These are phyloP conservation scores for Pisolithus sp. DNA, from an alignment of 768 basidiomycete genomes.

Conservation along the genomic window DNA sequence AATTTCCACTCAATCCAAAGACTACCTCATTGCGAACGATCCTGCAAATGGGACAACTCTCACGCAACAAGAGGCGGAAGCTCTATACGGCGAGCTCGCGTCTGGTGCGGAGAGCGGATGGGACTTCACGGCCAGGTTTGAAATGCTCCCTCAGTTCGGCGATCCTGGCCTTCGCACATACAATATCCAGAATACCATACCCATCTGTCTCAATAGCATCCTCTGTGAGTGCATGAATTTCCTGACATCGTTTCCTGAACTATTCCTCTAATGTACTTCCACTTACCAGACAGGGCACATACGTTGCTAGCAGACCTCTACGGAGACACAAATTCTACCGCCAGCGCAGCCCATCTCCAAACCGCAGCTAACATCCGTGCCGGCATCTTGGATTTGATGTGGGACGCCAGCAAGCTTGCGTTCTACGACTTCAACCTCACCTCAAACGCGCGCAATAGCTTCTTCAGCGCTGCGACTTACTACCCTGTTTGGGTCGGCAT, in stretches of 20 bases:
- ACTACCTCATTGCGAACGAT: conserved; percentile 75
- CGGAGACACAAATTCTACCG: conserved; percentile 35
- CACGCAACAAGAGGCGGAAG: conserved; percentile 51
- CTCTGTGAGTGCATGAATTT: conserved; percentile 49
- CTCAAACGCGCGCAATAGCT: conserved; percentile 51
- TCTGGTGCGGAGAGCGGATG: conserved; percentile 77
- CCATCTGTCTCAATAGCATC: conserved; percentile 79
- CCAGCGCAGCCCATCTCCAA: conserved; percentile 43
- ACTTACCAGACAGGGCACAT: conserved; percentile 54
- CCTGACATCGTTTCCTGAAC: conserved; percentile 5
- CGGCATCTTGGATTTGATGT: conserved; percentile 80
- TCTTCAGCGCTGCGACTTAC: conserved; percentile 73
- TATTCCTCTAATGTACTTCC: background rate
- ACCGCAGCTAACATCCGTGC: conserved; percentile 52
- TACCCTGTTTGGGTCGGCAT: conserved; percentile 88
- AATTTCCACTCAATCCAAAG: conserved; percentile 32
- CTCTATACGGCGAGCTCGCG: conserved; percentile 83
- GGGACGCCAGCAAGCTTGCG: conserved; percentile 76
- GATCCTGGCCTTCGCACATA: conserved; percentile 60
- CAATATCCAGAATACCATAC: conserved; percentile 63
- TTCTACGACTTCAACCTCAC: conserved; percentile 90
- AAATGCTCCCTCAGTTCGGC: conserved; percentile 27
- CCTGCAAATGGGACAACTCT: conserved; percentile 47
- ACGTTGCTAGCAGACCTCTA: conserved; percentile 58
- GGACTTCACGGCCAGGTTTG: conserved; percentile 41